Evolutionary conservation across 2,329 filamentous ascomycete genomes (phyloP).

Genomic region (Passalora sequoiae): DNA sequence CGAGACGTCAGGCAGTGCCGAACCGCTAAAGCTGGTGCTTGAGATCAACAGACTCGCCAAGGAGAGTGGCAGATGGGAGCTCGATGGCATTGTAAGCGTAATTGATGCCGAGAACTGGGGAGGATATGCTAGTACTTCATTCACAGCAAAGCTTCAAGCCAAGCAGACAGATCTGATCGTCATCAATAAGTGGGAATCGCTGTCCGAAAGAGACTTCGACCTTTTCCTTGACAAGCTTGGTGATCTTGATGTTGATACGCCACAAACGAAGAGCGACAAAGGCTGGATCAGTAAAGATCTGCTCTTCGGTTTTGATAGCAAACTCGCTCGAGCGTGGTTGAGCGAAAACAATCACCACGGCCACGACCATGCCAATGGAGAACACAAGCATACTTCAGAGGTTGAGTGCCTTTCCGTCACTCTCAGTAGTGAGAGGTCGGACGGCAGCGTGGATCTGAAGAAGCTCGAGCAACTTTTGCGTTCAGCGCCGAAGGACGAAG

Average conservation of each 20-base stretch:
- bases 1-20: conserved; percentile 82
- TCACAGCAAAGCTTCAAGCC: conserved; percentile 83
- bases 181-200: conserved; percentile 86
- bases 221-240: conserved; percentile 72
- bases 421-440: conserved; percentile 40
- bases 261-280: conserved; percentile 75
- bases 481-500: conserved; percentile 80
- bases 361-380: conserved; percentile 40
- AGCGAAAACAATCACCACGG: conserved; percentile 34
- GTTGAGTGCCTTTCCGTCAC: conserved; percentile 88
- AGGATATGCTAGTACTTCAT: conserved; percentile 86
- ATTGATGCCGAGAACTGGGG: conserved; percentile 94
- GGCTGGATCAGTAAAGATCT: conserved; percentile 74
- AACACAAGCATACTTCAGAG: conserved; percentile 66
- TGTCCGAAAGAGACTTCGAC: conserved; percentile 69
- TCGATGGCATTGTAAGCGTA: conserved; percentile 85
- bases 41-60: conserved; percentile 75
- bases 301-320: conserved; percentile 82
- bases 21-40: conserved; percentile 80
- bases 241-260: conserved; percentile 71
- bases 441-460: conserved; percentile 52
- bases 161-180: conserved; percentile 85
- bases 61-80: conserved; percentile 63
- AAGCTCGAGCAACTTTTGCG: conserved; percentile 63
- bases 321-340: conserved; percentile 55